These are phyloP conservation scores for Hydnum rufescens DNA, from an alignment of 768 basidiomycete genomes.

Conservation along the genomic window DNA sequence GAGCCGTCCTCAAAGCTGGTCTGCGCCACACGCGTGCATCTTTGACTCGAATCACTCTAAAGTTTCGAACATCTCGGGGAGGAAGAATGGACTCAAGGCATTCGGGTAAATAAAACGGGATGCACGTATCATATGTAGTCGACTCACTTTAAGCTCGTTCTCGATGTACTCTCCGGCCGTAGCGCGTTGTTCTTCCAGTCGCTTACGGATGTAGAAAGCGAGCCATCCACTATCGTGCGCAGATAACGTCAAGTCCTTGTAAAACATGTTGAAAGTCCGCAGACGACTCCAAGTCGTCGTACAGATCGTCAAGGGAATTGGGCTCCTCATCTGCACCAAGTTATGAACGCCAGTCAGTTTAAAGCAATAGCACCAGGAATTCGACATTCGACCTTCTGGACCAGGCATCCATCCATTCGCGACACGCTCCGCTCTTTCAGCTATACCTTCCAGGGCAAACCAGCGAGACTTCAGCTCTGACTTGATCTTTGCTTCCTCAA, in stretches of 20 bases:
- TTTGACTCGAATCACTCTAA: conserved; percentile 48
- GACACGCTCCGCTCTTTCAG: conserved; percentile 25
- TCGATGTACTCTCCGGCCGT: conserved; percentile 40
- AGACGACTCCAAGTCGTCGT: conserved; percentile 23
- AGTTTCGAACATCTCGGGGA: conserved; percentile 50
- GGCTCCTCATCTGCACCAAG: not conserved
- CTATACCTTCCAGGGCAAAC: not conserved
- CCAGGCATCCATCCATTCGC: conserved; percentile 14
- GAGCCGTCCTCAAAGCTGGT: conserved; percentile 39
- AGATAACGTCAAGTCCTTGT: not conserved
- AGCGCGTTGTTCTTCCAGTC: conserved; percentile 30
- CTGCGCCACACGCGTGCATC: conserved; percentile 38
- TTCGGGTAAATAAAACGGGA: not conserved
- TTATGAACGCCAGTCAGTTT: not conserved
- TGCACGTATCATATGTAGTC: not conserved
- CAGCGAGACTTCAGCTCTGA: not conserved
- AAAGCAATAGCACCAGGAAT: conserved; percentile 8
- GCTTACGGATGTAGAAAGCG: conserved; percentile 30
- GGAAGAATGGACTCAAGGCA: conserved; percentile 37
- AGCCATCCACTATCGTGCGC: conserved; percentile 28
- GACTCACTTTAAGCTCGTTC: conserved; percentile 46
- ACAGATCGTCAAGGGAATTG: not conserved
- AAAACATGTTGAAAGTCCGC: conserved; percentile 11
- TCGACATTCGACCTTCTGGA: conserved; percentile 9
- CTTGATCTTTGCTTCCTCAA: not conserved